Conservation (phyloP, 2,329 filamentous ascomycete genomes). For the Penicillium polonicum region DNA sequence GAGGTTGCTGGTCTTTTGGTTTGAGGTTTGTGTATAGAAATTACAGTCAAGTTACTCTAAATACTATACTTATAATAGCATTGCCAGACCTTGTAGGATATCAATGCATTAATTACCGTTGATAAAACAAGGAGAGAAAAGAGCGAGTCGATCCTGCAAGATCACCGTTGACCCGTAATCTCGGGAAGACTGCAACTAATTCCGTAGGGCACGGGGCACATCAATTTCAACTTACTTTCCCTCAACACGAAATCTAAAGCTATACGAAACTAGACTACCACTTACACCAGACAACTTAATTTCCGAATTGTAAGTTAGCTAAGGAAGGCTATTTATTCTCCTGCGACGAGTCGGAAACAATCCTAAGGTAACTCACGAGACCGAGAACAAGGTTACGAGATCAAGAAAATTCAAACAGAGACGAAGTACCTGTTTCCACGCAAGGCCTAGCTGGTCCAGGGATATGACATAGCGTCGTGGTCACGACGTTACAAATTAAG, state of each 20-base stretch:
- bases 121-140: background rate
- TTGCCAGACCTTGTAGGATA: background rate
- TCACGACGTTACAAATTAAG: background rate
- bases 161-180: slow-evolving; percentile 8
- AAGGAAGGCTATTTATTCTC: background rate
- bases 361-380: background rate
- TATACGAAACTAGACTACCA: background rate
- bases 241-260: background rate
- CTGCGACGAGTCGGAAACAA: background rate
- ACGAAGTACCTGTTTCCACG: background rate
- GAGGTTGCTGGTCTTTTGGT: background rate
- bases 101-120: no score
- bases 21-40: background rate
- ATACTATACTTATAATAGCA: background rate
- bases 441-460: background rate
- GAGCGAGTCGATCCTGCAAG: background rate
- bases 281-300: background rate
- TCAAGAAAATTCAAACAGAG: background rate
- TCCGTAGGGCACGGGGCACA: background rate
- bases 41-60: no score
- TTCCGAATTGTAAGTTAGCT: background rate
- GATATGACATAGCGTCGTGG: background rate
- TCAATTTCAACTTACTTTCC: background rate
- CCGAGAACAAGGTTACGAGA: background rate
- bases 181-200: background rate